Percentiles rank a stretch among this genome's conserved stretches.
These are phyloP conservation scores for Colletotrichum sp. DNA, from an alignment of 2,329 filamentous ascomycete genomes.

Conservation along the genomic window DNA sequence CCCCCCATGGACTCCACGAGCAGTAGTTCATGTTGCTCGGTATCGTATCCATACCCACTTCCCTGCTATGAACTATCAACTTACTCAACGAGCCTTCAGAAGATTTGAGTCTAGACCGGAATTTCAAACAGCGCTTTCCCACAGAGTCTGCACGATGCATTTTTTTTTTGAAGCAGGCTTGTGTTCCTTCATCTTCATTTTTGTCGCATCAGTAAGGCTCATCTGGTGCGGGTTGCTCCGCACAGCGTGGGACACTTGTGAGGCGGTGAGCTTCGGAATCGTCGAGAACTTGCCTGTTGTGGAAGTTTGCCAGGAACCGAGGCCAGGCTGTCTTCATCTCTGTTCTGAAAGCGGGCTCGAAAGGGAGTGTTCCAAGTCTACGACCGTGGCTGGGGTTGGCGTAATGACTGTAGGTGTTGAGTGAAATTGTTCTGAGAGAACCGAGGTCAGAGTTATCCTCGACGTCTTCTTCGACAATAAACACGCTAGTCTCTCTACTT, in stretches of 20 bases:
- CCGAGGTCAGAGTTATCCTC: not conserved
- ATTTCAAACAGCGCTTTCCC: not conserved
- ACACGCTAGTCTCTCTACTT: not conserved
- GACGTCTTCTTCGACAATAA: not conserved
- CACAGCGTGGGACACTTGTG: not conserved
- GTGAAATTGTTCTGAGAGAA: accelerated
- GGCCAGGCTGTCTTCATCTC: no score
- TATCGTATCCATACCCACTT: not conserved
- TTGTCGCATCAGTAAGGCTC: not conserved
- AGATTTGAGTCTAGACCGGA: not conserved
- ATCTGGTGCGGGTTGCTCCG: not conserved
- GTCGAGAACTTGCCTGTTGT: not conserved
- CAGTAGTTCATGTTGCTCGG: no score
- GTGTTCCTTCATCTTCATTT: not conserved
- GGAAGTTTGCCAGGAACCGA: no score
- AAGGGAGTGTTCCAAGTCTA: no score
- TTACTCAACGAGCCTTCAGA: accelerated
- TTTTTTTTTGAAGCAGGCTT: not conserved
- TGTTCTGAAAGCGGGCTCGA: no score
- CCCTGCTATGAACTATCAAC: not conserved
- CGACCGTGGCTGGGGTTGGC: no score
- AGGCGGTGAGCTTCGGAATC: not conserved
- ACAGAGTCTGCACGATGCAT: not conserved
- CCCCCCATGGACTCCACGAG: no score
- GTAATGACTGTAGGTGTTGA: not conserved